phyloP scores from a whole-genome alignment of 2,329 filamentous ascomycete species.

The Ceratocystis destructans region DNA sequence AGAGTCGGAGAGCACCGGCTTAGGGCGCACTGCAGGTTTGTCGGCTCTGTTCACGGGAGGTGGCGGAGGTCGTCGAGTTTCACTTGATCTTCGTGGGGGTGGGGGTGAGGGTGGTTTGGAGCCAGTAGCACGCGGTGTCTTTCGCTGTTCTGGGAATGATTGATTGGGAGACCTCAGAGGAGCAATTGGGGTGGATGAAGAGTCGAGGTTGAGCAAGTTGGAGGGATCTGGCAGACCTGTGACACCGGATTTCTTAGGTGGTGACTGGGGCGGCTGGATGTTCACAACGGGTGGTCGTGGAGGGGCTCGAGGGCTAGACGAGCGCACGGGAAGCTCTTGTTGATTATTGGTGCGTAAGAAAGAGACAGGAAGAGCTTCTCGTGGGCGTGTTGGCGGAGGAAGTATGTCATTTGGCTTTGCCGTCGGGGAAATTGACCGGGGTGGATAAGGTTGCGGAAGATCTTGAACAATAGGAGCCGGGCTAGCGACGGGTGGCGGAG shows the following conservation, averaged over 20 bases:
- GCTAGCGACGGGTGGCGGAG: constrained; percentile 9
- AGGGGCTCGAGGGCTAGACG: constrained; percentile 18
- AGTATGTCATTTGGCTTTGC: constrained; percentile 32
- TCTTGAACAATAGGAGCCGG: not conserved
- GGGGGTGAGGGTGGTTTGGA: constrained; percentile 49
- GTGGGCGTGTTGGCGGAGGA: constrained; percentile 23
- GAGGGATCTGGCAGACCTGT: constrained; percentile 27
- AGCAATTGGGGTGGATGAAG: constrained; percentile 35
- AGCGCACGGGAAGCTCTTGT: constrained; percentile 20
- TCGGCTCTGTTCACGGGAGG: constrained; percentile 61
- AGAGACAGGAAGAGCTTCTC: constrained; percentile 21
- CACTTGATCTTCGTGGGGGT: constrained; percentile 48
- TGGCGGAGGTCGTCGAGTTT: constrained; percentile 49
- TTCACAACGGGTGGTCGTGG: constrained; percentile 47
- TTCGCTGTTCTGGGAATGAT: constrained; percentile 35
- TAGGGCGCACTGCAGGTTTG: constrained; percentile 37
- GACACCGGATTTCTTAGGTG: constrained; percentile 37
- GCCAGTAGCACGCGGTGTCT: constrained; percentile 35
- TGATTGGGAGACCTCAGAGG: constrained; percentile 36
- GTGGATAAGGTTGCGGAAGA: constrained; percentile 20
- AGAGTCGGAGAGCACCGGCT: constrained; percentile 23
- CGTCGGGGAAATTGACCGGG: constrained; percentile 27
- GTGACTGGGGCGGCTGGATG: constrained; percentile 57
- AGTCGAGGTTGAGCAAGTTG: constrained; percentile 30
- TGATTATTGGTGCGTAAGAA: constrained; percentile 23